These are phyloP conservation scores for Millerozyma miso DNA, from an alignment of 805 yeast genomes.

Conservation along the genomic window DNA sequence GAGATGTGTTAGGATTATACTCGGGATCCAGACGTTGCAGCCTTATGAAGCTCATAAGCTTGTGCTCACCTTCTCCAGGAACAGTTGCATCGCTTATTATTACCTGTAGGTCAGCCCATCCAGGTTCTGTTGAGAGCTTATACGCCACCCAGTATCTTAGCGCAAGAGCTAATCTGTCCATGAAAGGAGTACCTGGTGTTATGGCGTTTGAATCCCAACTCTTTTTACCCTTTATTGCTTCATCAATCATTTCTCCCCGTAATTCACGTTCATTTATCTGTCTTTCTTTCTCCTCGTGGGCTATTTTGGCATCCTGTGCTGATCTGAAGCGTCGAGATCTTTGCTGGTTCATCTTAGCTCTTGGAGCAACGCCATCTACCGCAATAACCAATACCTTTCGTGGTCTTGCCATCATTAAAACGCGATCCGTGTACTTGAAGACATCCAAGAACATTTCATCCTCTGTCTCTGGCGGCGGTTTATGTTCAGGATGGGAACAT, in stretches of 20 bases:
- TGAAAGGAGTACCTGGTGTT: constrained; percentile 98
- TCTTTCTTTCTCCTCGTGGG: constrained; percentile 63
- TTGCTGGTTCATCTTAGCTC: constrained; percentile 98
- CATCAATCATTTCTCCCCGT: constrained; percentile 74
- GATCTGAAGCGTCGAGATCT: constrained; percentile 89
- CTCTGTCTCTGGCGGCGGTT: constrained; percentile 93
- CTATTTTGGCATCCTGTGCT: constrained; percentile 84
- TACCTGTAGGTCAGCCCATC: constrained; percentile 87
- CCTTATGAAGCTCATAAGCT: constrained; percentile 92
- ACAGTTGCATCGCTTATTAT: constrained; percentile 93
- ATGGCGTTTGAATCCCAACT: constrained; percentile 95
- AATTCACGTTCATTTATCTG: constrained; percentile 55
- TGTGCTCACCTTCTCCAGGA: constrained; percentile 99
- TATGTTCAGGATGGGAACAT: constrained; percentile 96
- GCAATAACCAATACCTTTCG: constrained; percentile 90
- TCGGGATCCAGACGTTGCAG: constrained; percentile 82
- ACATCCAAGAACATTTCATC: constrained; percentile 93
- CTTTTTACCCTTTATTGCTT: constrained; percentile 64
- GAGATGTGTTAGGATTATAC: constrained; percentile 90
- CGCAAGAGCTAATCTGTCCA: constrained; percentile 82
- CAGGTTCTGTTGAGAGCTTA: constrained; percentile 84
- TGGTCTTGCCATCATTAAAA: constrained; percentile 90
- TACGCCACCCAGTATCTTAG: constrained; percentile 90
- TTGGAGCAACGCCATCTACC: constrained; percentile 98
- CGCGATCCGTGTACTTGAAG: constrained; percentile 88